These are phyloP conservation scores for Tulasnella sp. DNA, from an alignment of 768 basidiomycete genomes.

Conservation along the genomic window DNA sequence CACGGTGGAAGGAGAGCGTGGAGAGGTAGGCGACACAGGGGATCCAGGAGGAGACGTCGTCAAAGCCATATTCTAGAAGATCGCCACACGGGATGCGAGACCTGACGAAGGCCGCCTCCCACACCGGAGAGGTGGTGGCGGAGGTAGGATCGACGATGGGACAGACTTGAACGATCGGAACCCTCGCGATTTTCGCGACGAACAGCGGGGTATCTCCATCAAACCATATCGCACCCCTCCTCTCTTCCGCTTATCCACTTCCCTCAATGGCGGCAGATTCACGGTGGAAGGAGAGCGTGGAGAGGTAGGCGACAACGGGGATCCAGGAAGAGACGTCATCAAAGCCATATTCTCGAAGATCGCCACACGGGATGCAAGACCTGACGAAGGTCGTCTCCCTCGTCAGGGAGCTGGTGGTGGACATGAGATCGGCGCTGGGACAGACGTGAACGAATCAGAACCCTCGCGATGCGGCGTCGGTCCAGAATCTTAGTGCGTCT, in stretches of 20 bases:
- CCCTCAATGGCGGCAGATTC: background rate
- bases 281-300: background rate
- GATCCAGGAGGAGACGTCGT: constrained; percentile 24
- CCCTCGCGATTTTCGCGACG: constrained; percentile 47
- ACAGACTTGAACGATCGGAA: constrained; percentile 7
- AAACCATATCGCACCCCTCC: constrained; percentile 54
- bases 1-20: background rate
- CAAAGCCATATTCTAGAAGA: constrained; percentile 53
- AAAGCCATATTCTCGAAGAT: constrained; percentile 56
- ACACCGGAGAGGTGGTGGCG: background rate
- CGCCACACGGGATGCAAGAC: constrained; percentile 47
- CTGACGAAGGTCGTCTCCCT: constrained; percentile 1
- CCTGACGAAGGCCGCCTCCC: constrained; percentile 11
- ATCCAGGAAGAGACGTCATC: constrained; percentile 25
- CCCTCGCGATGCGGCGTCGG: background rate
- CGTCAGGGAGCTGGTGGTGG: background rate
- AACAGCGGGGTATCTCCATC: constrained; percentile 56
- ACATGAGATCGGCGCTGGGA: constrained; percentile 2
- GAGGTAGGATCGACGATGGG: constrained; percentile 3
- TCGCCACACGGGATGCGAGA: constrained; percentile 48
- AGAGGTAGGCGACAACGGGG: background rate
- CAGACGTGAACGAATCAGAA: constrained; percentile 12
- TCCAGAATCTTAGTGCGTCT: background rate
- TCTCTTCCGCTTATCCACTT: background rate
- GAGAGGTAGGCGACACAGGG: background rate